Conservation (phyloP, 352 stramenopile species). For the Phytophthora syringae region DNA sequence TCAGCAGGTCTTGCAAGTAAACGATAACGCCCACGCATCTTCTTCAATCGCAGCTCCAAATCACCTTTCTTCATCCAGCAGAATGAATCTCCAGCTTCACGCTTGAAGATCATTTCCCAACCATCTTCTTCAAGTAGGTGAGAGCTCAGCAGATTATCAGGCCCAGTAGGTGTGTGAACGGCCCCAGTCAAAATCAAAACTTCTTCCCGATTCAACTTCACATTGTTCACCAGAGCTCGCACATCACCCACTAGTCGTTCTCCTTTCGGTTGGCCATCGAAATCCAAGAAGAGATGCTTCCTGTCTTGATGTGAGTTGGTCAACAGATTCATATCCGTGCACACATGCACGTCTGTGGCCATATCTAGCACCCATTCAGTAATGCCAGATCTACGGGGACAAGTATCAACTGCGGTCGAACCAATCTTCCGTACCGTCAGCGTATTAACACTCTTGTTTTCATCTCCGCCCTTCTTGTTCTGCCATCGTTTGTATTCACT, state of each 20-base stretch:
- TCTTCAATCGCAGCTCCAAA: not conserved
- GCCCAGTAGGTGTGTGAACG: conserved; percentile 1
- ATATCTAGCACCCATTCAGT: not conserved
- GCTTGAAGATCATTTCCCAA: not conserved
- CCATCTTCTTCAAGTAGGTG: not conserved
- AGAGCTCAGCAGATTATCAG: conserved; percentile 2
- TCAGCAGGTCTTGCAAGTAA: conserved; percentile 1
- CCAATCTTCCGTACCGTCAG: not conserved
- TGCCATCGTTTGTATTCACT: not conserved
- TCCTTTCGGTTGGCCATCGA: not conserved
- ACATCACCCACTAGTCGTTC: not conserved
- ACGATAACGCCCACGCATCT: conserved; percentile 6
- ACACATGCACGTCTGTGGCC: not conserved
- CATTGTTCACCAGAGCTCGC: not conserved
- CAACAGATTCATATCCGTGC: not conserved
- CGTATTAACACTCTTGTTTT: not conserved
- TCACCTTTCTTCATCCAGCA: not conserved
- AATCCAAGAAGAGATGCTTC: not conserved
- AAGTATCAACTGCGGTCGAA: not conserved
- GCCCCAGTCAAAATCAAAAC: not conserved
- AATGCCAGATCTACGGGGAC: not conserved
- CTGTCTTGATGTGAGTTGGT: not conserved
- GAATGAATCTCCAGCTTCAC: not conserved
- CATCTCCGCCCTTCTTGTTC: not conserved
- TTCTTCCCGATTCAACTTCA: not conserved